Conservation (phyloP, 306 rosid species). For the Cucumis cinereus region DNA sequence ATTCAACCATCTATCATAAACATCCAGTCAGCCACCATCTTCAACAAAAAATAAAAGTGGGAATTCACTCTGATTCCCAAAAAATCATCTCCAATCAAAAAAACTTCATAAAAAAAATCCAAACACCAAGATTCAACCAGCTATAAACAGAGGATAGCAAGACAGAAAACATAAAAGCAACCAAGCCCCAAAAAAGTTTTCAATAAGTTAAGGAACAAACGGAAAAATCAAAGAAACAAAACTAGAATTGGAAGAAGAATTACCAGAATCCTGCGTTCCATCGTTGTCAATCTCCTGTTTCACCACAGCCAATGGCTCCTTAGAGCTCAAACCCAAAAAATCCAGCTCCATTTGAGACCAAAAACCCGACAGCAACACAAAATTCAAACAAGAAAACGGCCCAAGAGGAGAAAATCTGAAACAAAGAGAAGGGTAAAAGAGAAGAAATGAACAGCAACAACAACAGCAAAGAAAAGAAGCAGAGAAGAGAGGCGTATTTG, state of each 20-base stretch:
- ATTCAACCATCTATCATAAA: background rate
- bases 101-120: background rate
- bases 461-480: slow-evolving; percentile 5
- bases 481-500: slow-evolving; percentile 2
- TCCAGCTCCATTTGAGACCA: slow-evolving; percentile 68
- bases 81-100: background rate
- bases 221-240: background rate
- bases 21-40: background rate
- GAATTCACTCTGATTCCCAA: background rate
- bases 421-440: slow-evolving; percentile 6
- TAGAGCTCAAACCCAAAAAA: slow-evolving; percentile 67
- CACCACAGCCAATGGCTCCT: slow-evolving; percentile 34
- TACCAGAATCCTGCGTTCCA: slow-evolving; percentile 41
- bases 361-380: background rate
- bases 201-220: background rate
- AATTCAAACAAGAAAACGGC: background rate
- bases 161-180: background rate
- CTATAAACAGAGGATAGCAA: background rate
- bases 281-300: slow-evolving; percentile 53
- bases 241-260: background rate
- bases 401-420: background rate
- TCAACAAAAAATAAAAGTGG: background rate
- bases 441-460: slow-evolving; percentile 1
- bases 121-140: background rate
- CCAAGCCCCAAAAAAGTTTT: background rate